phyloP scores from a whole-genome alignment of 2,329 filamentous ascomycete species.

The Onygenales sp. region DNA sequence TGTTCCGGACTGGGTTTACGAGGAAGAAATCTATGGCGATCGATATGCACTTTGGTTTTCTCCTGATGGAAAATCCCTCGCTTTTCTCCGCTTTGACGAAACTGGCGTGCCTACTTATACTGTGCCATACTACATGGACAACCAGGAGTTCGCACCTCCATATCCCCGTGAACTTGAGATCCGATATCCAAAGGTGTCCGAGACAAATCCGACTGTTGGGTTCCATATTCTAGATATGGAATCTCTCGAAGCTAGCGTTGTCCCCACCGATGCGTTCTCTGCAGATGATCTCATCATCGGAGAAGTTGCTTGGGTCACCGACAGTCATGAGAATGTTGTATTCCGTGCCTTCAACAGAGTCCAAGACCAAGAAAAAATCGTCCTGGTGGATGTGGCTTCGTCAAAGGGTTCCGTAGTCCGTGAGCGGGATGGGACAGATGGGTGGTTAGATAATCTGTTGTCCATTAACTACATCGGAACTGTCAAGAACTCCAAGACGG shows the following conservation, averaged over 20 bases:
- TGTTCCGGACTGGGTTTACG: constrained; percentile 91
- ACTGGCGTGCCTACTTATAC: constrained; percentile 58
- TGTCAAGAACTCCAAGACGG: constrained; percentile 21
- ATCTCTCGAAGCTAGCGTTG: constrained; percentile 33
- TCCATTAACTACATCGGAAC: constrained; percentile 38
- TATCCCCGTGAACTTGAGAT: constrained; percentile 56
- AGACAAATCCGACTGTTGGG: constrained; percentile 55
- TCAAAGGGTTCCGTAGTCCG: constrained; percentile 41
- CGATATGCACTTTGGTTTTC: constrained; percentile 88
- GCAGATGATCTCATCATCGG: constrained; percentile 55
- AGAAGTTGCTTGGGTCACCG: constrained; percentile 59
- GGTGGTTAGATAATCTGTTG: constrained; percentile 50
- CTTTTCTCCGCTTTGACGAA: constrained; percentile 79
- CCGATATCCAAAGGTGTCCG: constrained; percentile 60
- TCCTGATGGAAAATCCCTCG: constrained; percentile 70
- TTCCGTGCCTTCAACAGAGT: constrained; percentile 61
- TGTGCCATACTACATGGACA: constrained; percentile 58
- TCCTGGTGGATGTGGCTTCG: constrained; percentile 47
- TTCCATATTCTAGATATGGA: constrained; percentile 50
- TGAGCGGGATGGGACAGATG: constrained; percentile 49
- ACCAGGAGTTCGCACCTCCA: constrained; percentile 45
- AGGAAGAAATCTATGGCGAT: constrained; percentile 66
- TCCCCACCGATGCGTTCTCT: constrained; percentile 50
- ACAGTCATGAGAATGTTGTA: constrained; percentile 50
- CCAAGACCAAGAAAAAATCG: constrained; percentile 54